Base-by-base conservation (phyloP, 805 yeast species). In the Candida maltosa region DNA sequence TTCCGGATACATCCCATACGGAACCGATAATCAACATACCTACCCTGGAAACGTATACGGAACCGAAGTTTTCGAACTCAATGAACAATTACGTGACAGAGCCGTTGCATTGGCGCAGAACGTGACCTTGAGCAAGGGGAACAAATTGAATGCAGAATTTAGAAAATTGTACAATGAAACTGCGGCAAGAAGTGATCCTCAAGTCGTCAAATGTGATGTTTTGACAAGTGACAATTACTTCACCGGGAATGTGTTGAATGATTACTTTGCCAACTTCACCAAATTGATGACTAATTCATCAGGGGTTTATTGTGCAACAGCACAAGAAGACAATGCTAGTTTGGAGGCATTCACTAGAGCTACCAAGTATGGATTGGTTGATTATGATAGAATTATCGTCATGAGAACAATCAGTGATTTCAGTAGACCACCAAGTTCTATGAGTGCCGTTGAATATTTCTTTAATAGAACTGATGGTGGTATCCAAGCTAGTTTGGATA, bases 281-380 rank as follows among this genome's bases (percentile, higher is more conserved):
- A 41, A 46, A 11, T 45, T 76, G 42, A 54, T 78, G 52, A 72
- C 83, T 45, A 79, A 80, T 48, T 79, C 78, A 36, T 66, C 79
- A 25, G 83, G 76, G 18, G 58, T 56, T 10, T 79, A 77, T 62
- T 76, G 83, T 54, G 52, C 78, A 28, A 71, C 83, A 29, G 82
- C 80, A 36, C 83, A 78, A 55, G 86, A 80, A 55, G 86, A 80
- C 51, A 75, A 77, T 51, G 85, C 85, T 12, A 63, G 80, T 11
- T 68, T 79, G 49, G 83, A 78, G 53, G 75, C 77, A 6, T 55
- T 79, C 38, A 46, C 75, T 31, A 71, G 86, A 62, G 68, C 72
- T 49, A 74, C 73, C 41, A 62, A 60, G 40, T 64, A 62, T 45
- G 82, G 80, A 7, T 62, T 77, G 40, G 76, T 74, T 34, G 82